These are phyloP conservation scores for Monosporozyma aquatica DNA, from an alignment of 805 yeast genomes.

Conservation along the genomic window DNA sequence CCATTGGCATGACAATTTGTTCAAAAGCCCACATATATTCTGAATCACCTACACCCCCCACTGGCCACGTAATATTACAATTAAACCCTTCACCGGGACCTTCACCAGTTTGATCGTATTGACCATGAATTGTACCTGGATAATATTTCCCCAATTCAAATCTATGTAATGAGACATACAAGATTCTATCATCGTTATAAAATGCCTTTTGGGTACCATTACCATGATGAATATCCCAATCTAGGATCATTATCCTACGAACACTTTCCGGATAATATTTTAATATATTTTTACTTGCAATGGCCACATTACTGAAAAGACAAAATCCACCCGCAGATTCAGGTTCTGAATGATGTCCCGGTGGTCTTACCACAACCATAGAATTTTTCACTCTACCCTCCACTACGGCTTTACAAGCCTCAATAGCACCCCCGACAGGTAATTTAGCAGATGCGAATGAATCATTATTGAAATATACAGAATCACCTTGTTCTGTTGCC, in stretches of 20 bases:
- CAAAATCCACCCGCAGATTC: slow-evolving; percentile 96
- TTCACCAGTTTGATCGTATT: slow-evolving; percentile 71
- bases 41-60: slow-evolving; percentile 87
- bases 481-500: slow-evolving; percentile 86
- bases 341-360: slow-evolving; percentile 99
- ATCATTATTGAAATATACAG: slow-evolving; percentile 90
- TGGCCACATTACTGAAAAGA: slow-evolving; percentile 91
- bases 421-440: slow-evolving; percentile 95
- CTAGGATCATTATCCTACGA: slow-evolving; percentile 70
- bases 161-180: slow-evolving; percentile 86
- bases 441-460: slow-evolving; percentile 78
- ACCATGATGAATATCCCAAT: slow-evolving; percentile 99
- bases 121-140: slow-evolving; percentile 88
- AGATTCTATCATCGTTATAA: slow-evolving; percentile 77
- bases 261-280: slow-evolving; percentile 83
- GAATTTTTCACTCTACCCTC: slow-evolving; percentile 89
- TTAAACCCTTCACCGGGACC: slow-evolving; percentile 81
- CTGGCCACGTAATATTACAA: slow-evolving; percentile 90
- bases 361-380: slow-evolving; percentile 92
- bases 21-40: slow-evolving; percentile 90
- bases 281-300: slow-evolving; percentile 82
- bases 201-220: slow-evolving; percentile 96
- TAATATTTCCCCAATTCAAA: slow-evolving; percentile 87
- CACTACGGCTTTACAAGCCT: slow-evolving; percentile 90
- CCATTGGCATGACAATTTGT: slow-evolving; percentile 77